Evolutionary conservation across 192 early-diverging fungal species (phyloP).

Genomic region (Kickxella alabastrina): DNA sequence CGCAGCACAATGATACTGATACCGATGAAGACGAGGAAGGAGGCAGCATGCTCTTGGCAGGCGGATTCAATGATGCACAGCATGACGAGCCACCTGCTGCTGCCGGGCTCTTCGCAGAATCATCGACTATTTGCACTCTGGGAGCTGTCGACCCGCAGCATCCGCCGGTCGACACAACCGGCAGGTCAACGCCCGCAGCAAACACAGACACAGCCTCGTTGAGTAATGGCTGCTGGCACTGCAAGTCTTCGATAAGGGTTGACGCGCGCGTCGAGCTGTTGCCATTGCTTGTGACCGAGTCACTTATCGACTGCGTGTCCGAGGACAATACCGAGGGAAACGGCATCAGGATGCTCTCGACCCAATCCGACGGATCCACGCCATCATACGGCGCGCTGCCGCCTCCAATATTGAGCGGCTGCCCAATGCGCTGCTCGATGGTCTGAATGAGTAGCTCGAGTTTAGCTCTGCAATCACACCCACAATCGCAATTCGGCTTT

Average conservation of each 20-base stretch:
- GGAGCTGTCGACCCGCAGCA: conserved; percentile 1
- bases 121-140: not conserved
- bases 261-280: no score
- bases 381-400: not conserved
- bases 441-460: conserved; percentile 39
- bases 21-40: not conserved
- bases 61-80: not conserved
- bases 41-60: not conserved
- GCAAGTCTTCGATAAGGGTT: not conserved
- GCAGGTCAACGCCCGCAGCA: not conserved
- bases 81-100: not conserved
- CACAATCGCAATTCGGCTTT: conserved; percentile 38
- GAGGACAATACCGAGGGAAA: conserved; percentile 1
- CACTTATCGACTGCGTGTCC: not conserved
- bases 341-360: conserved; percentile 26
- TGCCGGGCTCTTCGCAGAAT: not conserved
- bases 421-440: conserved; percentile 38
- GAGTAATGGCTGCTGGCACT: not conserved
- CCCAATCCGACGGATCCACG: conserved; percentile 17
- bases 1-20: not conserved
- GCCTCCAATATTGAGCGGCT: conserved; percentile 10
- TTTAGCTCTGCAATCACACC: conserved; percentile 41
- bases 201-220: not conserved
- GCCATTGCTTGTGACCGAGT: not conserved
- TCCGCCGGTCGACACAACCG: not conserved